These are phyloP conservation scores for Entonaema liquescens DNA, from an alignment of 495 filamentous ascomycete species.

Conservation along the genomic window DNA sequence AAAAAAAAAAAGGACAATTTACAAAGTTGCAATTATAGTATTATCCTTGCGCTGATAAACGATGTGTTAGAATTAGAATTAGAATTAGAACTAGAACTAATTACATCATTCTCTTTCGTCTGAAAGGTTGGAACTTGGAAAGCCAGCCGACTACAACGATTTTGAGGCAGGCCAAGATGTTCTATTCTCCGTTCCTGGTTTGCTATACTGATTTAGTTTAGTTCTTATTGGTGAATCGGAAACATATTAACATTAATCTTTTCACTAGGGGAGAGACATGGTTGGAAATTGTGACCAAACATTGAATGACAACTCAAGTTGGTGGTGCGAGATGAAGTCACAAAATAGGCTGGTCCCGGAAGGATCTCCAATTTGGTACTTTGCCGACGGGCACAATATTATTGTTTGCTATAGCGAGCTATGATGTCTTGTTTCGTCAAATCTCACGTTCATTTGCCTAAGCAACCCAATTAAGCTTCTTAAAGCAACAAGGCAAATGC, in stretches of 20 bases:
- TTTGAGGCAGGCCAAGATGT: background rate
- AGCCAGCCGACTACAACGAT: background rate
- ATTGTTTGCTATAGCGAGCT: background rate
- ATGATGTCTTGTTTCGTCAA: background rate
- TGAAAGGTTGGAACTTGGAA: background rate
- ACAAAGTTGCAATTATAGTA: too few relatives aligned
- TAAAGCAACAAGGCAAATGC: background rate
- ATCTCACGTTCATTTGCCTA: background rate
- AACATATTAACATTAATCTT: too few relatives aligned
- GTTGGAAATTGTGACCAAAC: background rate
- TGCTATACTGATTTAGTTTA: too few relatives aligned
- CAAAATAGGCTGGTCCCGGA: background rate
- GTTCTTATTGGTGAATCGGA: too few relatives aligned
- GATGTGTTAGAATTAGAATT: background rate
- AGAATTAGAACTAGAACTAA: too few relatives aligned
- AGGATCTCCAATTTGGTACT: background rate
- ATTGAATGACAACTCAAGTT: background rate
- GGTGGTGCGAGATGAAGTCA: background rate
- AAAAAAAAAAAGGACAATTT: too few relatives aligned
- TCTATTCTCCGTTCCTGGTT: background rate
- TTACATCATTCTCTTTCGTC: background rate
- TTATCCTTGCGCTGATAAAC: background rate
- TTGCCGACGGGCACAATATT: background rate
- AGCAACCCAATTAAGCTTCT: background rate
- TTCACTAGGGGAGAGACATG: background rate